Evolutionary conservation across 2,329 filamentous ascomycete genomes (phyloP).

Genomic region (Byssoonygena ceratinophila): DNA sequence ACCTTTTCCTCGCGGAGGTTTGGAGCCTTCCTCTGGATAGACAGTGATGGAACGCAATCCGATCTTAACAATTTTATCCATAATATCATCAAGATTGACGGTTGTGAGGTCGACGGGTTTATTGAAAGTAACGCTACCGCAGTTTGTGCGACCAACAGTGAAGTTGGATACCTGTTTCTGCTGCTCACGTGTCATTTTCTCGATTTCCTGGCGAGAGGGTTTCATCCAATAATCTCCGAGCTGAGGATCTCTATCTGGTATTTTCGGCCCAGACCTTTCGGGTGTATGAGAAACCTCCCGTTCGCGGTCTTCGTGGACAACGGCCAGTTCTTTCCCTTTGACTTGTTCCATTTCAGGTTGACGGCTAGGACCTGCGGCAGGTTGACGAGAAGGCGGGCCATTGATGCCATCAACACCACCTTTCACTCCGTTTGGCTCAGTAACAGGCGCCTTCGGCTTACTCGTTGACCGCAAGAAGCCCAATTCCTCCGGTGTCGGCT

Average conservation of each 20-base stretch:
- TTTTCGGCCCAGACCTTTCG: conserved; percentile 25
- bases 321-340: conserved; percentile 63
- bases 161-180: conserved; percentile 64
- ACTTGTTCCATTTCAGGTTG: conserved; percentile 59
- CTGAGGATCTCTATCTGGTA: conserved; percentile 39
- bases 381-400: conserved; percentile 21
- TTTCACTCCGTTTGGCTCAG: conserved; percentile 38
- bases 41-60: conserved; percentile 74
- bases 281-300: conserved; percentile 43
- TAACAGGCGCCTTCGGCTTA: conserved; percentile 25
- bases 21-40: conserved; percentile 63
- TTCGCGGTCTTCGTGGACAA: conserved; percentile 55
- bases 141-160: conserved; percentile 68
- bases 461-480: conserved; percentile 49
- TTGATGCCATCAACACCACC: conserved; percentile 21
- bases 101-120: conserved; percentile 70
- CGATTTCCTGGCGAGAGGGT: conserved; percentile 63
- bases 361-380: conserved; percentile 19
- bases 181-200: conserved; percentile 68
- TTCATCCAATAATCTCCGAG: conserved; percentile 80
- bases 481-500: conserved; percentile 49
- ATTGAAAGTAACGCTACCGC: conserved; percentile 74
- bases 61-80: conserved; percentile 64
- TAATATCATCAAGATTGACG: conserved; percentile 70
- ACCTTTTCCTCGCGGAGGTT: conserved; percentile 74